A percentile compares a stretch with the other conserved stretches of the same genome.
These are phyloP conservation scores for Solanum neorickii DNA, from an alignment of 257 asterid species.

Conservation along the genomic window DNA sequence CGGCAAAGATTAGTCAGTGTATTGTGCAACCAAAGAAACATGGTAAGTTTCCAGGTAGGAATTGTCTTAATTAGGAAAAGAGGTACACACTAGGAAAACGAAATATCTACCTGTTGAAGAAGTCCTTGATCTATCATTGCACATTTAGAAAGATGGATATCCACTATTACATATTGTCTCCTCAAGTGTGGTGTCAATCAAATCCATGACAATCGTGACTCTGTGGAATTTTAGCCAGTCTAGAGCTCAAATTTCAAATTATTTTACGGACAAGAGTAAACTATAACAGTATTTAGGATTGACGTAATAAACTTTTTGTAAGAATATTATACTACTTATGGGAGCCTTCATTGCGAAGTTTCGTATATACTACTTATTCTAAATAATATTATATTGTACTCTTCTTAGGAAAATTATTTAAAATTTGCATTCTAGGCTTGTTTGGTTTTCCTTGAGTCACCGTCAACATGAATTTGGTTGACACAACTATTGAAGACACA, in stretches of 20 bases:
- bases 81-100: conserved; percentile 34
- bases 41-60: neutral
- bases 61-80: conserved; percentile 22
- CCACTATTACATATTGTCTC: neutral
- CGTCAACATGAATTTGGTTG: too few relatives aligned
- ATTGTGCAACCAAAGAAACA: neutral
- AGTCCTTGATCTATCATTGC: conserved; percentile 32
- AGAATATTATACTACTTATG: too few relatives aligned
- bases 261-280: neutral
- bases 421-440: too few relatives aligned
- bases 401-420: too few relatives aligned
- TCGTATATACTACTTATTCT: too few relatives aligned
- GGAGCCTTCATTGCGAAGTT: too few relatives aligned
- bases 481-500: too few relatives aligned
- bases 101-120: conserved; percentile 29
- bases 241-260: neutral
- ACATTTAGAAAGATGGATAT: conserved; percentile 1
- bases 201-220: neutral
- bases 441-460: too few relatives aligned
- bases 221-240: conserved; percentile 5
- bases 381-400: too few relatives aligned
- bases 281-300: neutral
- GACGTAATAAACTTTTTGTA: too few relatives aligned
- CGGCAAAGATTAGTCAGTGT: neutral
- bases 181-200: conserved; percentile 2